These are phyloP conservation scores for Metschnikowia lunata DNA, from an alignment of 805 yeast species.

Conservation along the genomic window DNA sequence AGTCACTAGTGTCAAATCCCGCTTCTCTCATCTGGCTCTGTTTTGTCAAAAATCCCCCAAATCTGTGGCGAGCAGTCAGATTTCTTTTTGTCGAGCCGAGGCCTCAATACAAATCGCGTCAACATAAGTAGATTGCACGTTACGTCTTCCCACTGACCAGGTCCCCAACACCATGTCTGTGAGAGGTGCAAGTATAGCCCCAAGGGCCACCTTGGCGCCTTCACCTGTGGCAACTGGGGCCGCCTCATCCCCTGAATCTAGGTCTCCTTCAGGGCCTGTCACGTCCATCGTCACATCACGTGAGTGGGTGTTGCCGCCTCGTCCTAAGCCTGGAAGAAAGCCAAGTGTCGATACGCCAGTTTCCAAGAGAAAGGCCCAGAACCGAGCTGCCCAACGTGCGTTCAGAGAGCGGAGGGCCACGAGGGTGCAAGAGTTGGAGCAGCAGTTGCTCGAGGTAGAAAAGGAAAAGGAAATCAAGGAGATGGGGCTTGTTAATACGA, in stretches of 20 bases:
- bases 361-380: constrained; percentile 82
- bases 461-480: constrained; percentile 60
- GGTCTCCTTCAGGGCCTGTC: constrained; percentile 14
- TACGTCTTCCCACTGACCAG: too few species aligned
- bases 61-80: too few species aligned
- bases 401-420: constrained; percentile 85
- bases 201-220: constrained; percentile 16
- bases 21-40: too few species aligned
- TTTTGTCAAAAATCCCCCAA: too few species aligned
- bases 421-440: constrained; percentile 73
- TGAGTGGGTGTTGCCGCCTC: constrained; percentile 58
- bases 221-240: constrained; percentile 14
- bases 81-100: too few species aligned
- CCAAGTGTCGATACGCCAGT: constrained; percentile 77
- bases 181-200: constrained; percentile 18
- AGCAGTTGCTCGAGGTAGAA: constrained; percentile 61
- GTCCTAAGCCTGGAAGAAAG: constrained; percentile 59
- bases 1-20: too few species aligned
- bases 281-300: constrained; percentile 55
- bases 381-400: constrained; percentile 91
- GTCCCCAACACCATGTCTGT: constrained; percentile 7
- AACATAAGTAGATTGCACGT: background rate
- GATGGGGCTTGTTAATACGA: constrained; percentile 49
- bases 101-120: too few species aligned
- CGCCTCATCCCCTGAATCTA: constrained; percentile 17